Conservation (phyloP, 2,329 filamentous ascomycete species). For the Alternaria atra region DNA sequence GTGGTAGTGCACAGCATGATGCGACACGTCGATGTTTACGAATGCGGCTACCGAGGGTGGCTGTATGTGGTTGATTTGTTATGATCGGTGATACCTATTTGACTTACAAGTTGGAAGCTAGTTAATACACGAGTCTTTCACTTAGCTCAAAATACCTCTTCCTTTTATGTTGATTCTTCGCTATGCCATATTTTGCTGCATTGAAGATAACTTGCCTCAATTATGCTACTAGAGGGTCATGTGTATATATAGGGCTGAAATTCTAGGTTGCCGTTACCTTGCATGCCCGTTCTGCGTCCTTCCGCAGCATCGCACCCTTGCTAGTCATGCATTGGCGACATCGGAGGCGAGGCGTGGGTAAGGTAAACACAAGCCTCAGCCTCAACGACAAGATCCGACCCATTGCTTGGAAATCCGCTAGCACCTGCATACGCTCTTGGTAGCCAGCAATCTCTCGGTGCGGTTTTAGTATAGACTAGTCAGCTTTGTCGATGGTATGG, state of each 20-base stretch:
- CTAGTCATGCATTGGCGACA: background rate
- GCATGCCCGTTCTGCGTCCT: background rate
- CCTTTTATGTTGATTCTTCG: background rate
- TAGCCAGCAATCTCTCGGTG: background rate
- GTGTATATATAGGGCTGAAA: background rate
- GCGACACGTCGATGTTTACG: background rate
- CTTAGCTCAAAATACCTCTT: background rate
- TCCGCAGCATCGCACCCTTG: background rate
- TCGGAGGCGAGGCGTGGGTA: background rate
- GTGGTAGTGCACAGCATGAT: background rate
- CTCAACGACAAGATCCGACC: background rate
- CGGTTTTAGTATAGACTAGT: background rate
- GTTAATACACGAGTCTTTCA: background rate
- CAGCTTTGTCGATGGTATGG: background rate
- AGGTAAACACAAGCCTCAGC: background rate
- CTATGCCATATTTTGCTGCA: background rate
- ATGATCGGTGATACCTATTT: slow-evolving; percentile 9
- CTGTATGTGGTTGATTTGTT: background rate
- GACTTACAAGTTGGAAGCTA: background rate
- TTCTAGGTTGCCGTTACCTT: background rate
- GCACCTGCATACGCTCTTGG: background rate
- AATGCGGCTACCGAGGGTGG: background rate
- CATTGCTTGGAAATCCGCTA: background rate
- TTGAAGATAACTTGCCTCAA: background rate
- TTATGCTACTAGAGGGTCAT: background rate